Percentiles rank a stretch among this genome's conserved stretches.
These are phyloP conservation scores for Wickerhamiella dianesei DNA, from an alignment of 805 yeast species.

Conservation along the genomic window DNA sequence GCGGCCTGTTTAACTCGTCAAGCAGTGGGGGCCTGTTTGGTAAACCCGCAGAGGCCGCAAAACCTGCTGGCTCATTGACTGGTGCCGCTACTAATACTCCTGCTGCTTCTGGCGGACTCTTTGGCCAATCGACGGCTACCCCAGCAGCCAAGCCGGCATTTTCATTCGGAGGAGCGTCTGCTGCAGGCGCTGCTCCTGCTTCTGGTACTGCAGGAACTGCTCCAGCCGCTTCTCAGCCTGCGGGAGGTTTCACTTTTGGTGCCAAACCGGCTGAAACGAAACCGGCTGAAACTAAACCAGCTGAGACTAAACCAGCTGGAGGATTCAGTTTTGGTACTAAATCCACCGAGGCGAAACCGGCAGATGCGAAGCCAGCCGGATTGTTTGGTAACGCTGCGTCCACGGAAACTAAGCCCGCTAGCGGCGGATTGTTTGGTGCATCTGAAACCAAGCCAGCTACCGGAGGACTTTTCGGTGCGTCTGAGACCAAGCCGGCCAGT, in stretches of 20 bases:
- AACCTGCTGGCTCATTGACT: not conserved
- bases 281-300: too few relatives aligned
- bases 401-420: not conserved
- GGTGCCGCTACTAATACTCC: conserved; percentile 4
- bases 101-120: conserved; percentile 5
- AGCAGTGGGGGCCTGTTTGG: conserved; percentile 9
- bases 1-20: too few relatives aligned
- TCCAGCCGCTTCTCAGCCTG: too few relatives aligned
- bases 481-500: too few relatives aligned
- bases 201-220: not conserved
- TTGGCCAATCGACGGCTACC: conserved; percentile 4
- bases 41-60: not conserved
- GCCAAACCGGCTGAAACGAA: too few relatives aligned
- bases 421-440: too few relatives aligned
- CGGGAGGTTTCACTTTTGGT: too few relatives aligned
- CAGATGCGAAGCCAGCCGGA: not conserved
- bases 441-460: too few relatives aligned
- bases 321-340: too few relatives aligned
- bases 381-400: not conserved
- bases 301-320: too few relatives aligned
- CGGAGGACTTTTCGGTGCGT: too few relatives aligned
- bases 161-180: not conserved
- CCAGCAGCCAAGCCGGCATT: not conserved
- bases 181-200: not conserved
- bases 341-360: too few relatives aligned